phyloP scores from a whole-genome alignment of 768 basidiomycete species.

The Russula lepida region DNA sequence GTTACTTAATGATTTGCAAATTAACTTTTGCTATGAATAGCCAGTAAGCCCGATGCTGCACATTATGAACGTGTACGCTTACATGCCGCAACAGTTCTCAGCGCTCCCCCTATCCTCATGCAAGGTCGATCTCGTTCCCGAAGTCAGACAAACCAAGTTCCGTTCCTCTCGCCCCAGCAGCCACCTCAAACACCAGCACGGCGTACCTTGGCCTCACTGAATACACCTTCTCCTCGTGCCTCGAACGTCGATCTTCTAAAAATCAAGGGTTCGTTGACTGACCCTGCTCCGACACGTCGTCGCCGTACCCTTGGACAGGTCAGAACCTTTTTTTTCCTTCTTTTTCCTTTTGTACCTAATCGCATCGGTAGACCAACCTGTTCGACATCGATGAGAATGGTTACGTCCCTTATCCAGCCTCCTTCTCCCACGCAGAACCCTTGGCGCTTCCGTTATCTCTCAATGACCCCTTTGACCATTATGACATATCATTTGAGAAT shows the following conservation, averaged over 20 bases:
- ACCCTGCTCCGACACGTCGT: conserved; percentile 50
- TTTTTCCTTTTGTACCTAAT: conserved; percentile 20
- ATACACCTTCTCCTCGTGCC: conserved; percentile 63
- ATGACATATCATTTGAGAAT: conserved; percentile 18
- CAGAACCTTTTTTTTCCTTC: conserved; percentile 18
- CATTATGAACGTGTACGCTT: neutral
- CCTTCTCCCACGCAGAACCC: conserved; percentile 29
- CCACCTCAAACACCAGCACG: conserved; percentile 29
- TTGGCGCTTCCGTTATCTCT: conserved; percentile 30
- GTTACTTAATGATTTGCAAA: conserved; percentile 32
- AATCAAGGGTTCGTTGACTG: conserved; percentile 63
- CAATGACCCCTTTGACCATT: conserved; percentile 38
- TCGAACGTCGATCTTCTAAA: conserved; percentile 47
- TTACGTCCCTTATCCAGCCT: conserved; percentile 40
- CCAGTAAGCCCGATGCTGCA: conserved; percentile 6
- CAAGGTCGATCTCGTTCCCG: conserved; percentile 24
- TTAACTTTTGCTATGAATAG: conserved; percentile 10
- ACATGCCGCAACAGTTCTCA: conserved; percentile 15
- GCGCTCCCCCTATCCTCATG: conserved; percentile 19
- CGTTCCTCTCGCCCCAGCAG: conserved; percentile 24
- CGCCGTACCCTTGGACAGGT: conserved; percentile 36
- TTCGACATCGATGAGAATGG: conserved; percentile 74
- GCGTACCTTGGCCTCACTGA: conserved; percentile 33
- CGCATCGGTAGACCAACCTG: conserved; percentile 36
- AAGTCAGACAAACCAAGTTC: conserved; percentile 24